Evolutionary conservation across 768 basidiomycete genomes (phyloP).

Genomic region (Piloderma croceum): DNA sequence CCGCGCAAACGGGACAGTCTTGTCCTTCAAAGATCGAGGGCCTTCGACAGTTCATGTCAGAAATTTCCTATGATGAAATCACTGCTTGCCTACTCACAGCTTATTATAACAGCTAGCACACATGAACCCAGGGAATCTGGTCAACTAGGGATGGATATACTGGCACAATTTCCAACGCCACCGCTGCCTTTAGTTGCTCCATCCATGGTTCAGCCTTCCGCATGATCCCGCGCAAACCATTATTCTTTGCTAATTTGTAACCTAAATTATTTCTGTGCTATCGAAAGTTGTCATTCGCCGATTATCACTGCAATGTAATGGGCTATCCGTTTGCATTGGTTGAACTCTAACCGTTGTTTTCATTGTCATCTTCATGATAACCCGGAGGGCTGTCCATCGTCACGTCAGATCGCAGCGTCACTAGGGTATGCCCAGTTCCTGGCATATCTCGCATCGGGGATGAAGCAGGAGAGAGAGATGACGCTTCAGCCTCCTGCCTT

Average conservation of each 20-base stretch:
- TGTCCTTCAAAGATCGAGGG: conserved; percentile 31
- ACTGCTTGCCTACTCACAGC: not conserved
- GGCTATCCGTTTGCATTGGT: too few relatives aligned
- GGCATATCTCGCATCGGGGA: not conserved
- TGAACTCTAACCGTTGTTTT: too few relatives aligned
- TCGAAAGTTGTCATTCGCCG: too few relatives aligned
- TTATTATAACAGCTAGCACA: not conserved
- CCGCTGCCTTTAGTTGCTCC: conserved; percentile 27
- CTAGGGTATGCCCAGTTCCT: conserved; percentile 1
- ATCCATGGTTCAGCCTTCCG: too few relatives aligned
- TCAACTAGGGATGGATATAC: conserved; percentile 19
- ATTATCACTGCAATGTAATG: too few relatives aligned
- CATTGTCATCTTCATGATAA: too few relatives aligned
- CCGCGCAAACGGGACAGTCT: conserved; percentile 30
- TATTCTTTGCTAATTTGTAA: too few relatives aligned
- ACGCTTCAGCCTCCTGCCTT: conserved; percentile 12
- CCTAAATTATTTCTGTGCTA: too few relatives aligned
- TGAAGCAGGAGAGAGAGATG: not conserved
- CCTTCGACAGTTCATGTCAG: conserved; percentile 22
- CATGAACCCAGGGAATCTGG: not conserved
- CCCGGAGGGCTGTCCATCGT: too few relatives aligned
- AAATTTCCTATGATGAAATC: conserved; percentile 3
- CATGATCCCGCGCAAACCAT: too few relatives aligned
- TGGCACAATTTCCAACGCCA: conserved; percentile 37
- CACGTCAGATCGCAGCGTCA: too few relatives aligned